Evolutionary conservation across 164 flowering plant genomes (phyloP), one percentile per base, ranked within the genome.

Genomic region (Aristolochia californica): DNA sequence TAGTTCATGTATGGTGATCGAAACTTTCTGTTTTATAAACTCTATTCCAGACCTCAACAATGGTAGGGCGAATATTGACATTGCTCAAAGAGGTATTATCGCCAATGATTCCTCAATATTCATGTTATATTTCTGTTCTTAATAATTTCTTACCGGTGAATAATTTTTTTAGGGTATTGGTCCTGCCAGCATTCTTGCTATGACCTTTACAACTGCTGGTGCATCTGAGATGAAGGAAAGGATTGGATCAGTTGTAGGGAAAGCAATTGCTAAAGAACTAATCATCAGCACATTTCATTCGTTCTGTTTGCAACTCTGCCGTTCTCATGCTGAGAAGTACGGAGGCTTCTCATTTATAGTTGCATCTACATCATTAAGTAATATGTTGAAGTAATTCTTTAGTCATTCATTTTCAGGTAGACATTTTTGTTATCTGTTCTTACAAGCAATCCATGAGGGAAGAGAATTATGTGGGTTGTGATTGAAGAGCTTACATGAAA

Each of bases 201-300:
- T 88, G 98, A 91, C 98, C 56, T 91, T 91, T 77, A 91, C 98
- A 27, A 91, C 93, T 21, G 90, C 96, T 23, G 98, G 96, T 54
- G 96, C 93, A 61, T 81, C 95, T 62, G 98, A 91, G 72, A 88
- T 91, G 98, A 83, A 95, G 64, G 96, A 84, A 50, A 80, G 98
- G 26, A 81, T 91, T 72, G 93, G 79, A 55, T 60, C 74, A 45
- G 80, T 84, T 53, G 85, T 93, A 63, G 98, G 98, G 63, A 91
- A 88, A 69, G 62, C 70, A 64, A 70, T 62, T 49, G 88, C 95
- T 13, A 91, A 86, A 66, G 87, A 84, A 55, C 77, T 91, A 58
- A 79, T 68, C 40, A 83, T 88, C 75, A 86, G 98, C 80, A 91
- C 98, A 28, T 91, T 91, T 62, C 98, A 91, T 71, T 91, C 98